Conservation (phyloP, 768 basidiomycete genomes). For the Mrakia blollopis region DNA sequence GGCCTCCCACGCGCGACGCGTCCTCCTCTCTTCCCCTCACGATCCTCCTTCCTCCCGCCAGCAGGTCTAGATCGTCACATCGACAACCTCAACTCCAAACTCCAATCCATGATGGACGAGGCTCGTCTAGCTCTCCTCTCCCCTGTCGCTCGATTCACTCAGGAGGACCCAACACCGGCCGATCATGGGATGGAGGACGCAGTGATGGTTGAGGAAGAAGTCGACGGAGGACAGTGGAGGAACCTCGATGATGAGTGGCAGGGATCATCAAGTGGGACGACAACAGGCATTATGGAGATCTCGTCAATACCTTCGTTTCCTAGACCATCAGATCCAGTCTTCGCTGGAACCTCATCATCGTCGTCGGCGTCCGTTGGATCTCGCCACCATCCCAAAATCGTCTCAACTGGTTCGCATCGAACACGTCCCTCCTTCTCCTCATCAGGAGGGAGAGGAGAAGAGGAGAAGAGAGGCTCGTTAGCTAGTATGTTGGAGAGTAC, state of each 20-base stretch:
- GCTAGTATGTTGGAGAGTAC: neutral
- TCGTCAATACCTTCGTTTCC: neutral
- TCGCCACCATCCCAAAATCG: neutral
- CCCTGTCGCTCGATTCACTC: neutral
- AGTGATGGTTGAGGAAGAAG: neutral
- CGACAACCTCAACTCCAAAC: slow-evolving; percentile 1
- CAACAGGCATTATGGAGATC: too few species aligned
- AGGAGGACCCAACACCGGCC: neutral
- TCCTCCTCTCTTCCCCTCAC: neutral
- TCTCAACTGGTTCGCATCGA: neutral
- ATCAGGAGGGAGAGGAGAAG: neutral
- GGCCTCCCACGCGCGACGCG: neutral
- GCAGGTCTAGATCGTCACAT: slow-evolving; percentile 1
- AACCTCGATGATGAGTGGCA: neutral
- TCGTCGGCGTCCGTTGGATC: neutral
- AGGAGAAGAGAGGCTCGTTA: neutral
- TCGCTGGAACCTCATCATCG: neutral
- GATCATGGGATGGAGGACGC: neutral
- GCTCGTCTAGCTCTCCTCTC: neutral
- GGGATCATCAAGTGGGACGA: neutral
- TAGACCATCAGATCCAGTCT: neutral
- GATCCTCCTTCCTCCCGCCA: neutral
- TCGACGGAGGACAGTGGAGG: neutral
- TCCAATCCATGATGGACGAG: neutral
- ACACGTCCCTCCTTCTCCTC: neutral